Evolutionary conservation across 257 asterid genomes (phyloP), one percentile per base, ranked within the genome.

Genomic region (Prunella vulgaris): DNA sequence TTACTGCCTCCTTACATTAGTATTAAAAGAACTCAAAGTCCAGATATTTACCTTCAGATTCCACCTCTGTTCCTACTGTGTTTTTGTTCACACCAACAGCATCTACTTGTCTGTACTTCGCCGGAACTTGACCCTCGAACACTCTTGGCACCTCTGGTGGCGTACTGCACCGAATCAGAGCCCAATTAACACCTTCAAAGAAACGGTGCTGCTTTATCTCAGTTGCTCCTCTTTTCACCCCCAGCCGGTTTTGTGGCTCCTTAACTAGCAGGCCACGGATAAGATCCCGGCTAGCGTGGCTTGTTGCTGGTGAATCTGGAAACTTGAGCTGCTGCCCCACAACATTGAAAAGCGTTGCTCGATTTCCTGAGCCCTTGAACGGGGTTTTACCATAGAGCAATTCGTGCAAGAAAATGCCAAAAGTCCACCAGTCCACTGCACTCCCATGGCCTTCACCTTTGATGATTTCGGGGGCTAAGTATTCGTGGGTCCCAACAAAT

Each of bases 361-460:
- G 88, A 21, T 89, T 89, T 12, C 87, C 94, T 1, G 94, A 78
- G 1, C 96, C 94, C 81, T 87, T 87, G 67, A 89, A 87, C 0
- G 94, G 94, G 17, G 94, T 89, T 76, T 82, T 89, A 13, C 96
- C 96, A 13, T 89, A 87, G 0, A 89, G 79, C 66, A 89, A 63
- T 65, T 89, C 96, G 5, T 89, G 87, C 74, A 89, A 74, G 86
- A 89, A 89, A 52, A 89, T 78, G n/a, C 96, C 96, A 56, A 87
- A 89, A 10, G 96, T 89, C 96, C 96, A 89, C 96, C 96, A 89
- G 65, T 89, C 96, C 61, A 89, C 96, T 1, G 92, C 96, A 74
- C 92, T 89, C 27, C 96, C 95, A 48, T 89, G 95, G 78, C 96
- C 95, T 77, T 89, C 96, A 6, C 92, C 96, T 75, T 89, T 89